Evolutionary conservation across 108 stramenopile genomes (phyloP).

Genomic region (Nitzschia sp.): DNA sequence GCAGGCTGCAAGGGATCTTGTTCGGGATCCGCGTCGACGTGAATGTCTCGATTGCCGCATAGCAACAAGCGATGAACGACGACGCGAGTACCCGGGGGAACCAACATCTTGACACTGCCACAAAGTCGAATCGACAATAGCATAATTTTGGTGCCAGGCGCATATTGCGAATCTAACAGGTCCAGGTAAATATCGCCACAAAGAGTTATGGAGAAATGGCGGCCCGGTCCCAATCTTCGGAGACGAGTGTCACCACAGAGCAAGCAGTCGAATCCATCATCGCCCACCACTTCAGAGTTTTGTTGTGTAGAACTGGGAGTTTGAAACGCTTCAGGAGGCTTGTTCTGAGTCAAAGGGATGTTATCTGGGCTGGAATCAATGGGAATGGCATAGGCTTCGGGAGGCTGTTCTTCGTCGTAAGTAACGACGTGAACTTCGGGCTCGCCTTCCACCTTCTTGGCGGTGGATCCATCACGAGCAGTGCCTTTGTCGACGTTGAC

Average conservation of each 20-base stretch:
- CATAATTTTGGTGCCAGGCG: constrained; percentile 13
- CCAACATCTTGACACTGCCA: not conserved
- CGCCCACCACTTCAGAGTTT: not conserved
- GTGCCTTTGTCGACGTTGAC: not conserved
- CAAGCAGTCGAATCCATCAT: not conserved
- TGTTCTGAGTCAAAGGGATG: too few species aligned
- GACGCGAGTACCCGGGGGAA: constrained; percentile 7
- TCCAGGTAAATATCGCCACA: constrained; percentile 17
- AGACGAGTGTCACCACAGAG: not conserved
- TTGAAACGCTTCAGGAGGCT: not conserved
- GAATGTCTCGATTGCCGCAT: constrained; percentile 4
- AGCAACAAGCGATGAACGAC: constrained; percentile 7
- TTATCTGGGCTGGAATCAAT: too few species aligned
- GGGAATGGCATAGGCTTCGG: constrained; percentile 2
- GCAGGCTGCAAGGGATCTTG: not conserved
- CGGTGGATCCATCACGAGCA: not conserved
- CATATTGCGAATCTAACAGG: not conserved
- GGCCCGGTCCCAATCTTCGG: not conserved
- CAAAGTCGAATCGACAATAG: not conserved
- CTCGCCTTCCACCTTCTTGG: not conserved
- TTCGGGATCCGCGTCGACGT: not conserved
- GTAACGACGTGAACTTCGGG: not conserved
- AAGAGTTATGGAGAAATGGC: not conserved
- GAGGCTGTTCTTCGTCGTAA: constrained; percentile 4
- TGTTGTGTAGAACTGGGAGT: not conserved